Evolutionary conservation across 2,329 filamentous ascomycete species (phyloP), one percentile per base, ranked within the genome.

Genomic region (Sclerotinia spermophila): DNA sequence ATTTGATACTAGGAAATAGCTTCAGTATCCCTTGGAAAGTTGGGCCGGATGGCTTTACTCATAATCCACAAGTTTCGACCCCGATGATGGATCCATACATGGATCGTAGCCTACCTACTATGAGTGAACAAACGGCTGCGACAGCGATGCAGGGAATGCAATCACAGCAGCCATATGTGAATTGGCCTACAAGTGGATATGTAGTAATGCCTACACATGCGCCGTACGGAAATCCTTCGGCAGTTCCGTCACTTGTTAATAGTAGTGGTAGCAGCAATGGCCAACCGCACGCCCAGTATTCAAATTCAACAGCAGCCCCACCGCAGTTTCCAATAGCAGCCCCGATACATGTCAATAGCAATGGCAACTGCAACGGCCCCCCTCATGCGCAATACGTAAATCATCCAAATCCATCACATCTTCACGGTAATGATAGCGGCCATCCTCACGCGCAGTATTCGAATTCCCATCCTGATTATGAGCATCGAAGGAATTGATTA

Each of bases 161-260:
- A 35, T 21, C 35, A 13, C 64, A 58, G 21, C 64, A 67, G n/a
- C 19, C 48, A 21, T 62, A 53, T 42, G 30, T 51, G n/a, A n/a
- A n/a, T n/a, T 68, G 67, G 67, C 24, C 35, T 5, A 10, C 67
- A 19, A 42, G 42, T 45, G 67, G 67, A 60, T 68, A 51, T n/a
- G 56, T 27, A 21, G 42, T 62, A 11, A 15, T 53, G 2, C 33
- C 45, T 27, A 19, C 24, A 21, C 61, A 15, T 21, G 27, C 61
- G 15, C 61, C 15, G 35, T 61, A 53, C 38, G 56, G 55, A 24
- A 45, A 38, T 27, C 11, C 53, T 27, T n/a, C 21, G 21, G 11
- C 27, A 24, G 33, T 5, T 42, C 33, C 40, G 19, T 33, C 64
- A 3, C 64, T 42, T 67, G 11, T 53, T 21, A 40, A 40, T 40